A percentile compares a stretch with the other conserved stretches of the same genome.
These are phyloP conservation scores for Violaceomyces palustris DNA, from an alignment of 1,284 basidiomycete species.

Conservation along the genomic window DNA sequence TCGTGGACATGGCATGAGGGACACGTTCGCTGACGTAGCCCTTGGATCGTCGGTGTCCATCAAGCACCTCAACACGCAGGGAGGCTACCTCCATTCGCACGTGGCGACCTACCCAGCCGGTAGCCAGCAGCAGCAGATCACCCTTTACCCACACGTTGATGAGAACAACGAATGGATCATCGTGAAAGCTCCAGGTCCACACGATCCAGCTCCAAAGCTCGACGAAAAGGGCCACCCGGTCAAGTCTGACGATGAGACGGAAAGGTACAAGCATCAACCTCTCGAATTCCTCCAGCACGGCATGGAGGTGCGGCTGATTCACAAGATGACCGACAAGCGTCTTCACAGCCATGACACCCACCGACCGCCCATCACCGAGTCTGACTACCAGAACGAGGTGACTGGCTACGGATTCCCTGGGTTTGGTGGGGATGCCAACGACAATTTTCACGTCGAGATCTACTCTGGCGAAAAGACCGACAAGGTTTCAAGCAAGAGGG, in stretches of 20 bases:
- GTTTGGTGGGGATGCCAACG: conserved; percentile 83
- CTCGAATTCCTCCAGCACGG: conserved; percentile 66
- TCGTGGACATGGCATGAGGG: conserved; percentile 80
- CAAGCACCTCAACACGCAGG: conserved; percentile 90
- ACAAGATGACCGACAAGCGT: conserved; percentile 74
- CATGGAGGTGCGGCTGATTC: conserved; percentile 75
- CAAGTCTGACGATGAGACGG: conserved; percentile 29
- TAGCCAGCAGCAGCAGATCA: conserved; percentile 84
- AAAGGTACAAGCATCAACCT: conserved; percentile 53
- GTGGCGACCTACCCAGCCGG: conserved; percentile 73
- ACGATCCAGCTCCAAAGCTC: conserved; percentile 58
- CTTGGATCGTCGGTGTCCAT: conserved; percentile 78
- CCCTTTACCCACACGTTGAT: conserved; percentile 92
- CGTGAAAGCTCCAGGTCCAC: conserved; percentile 56
- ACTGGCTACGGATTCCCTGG: conserved; percentile 85
- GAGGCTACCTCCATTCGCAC: conserved; percentile 96
- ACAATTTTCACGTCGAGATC: conserved; percentile 92
- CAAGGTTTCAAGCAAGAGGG: conserved; percentile 57
- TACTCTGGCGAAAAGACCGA: conserved; percentile 60
- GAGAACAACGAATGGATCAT: conserved; percentile 86
- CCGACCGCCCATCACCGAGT: conserved; percentile 91
- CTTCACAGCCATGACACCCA: conserved; percentile 85
- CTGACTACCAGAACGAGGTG: conserved; percentile 98
- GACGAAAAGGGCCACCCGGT: conserved; percentile 43
- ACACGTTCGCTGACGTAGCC: conserved; percentile 82